phyloP scores from a whole-genome alignment of 75 land plant species.

The Pinus tabuliformis region DNA sequence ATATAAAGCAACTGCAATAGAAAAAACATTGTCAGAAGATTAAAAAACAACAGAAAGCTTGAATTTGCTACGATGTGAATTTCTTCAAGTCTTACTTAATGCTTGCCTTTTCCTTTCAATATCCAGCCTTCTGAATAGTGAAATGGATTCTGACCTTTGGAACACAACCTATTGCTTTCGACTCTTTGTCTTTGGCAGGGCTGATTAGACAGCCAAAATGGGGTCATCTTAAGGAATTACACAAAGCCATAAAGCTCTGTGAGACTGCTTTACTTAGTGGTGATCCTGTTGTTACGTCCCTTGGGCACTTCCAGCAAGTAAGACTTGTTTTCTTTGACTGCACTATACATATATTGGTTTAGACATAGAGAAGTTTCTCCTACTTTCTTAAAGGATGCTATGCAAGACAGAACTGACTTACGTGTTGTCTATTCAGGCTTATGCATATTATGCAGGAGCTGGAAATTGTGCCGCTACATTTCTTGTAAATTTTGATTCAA shows the following conservation, averaged over 20 bases:
- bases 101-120: background rate
- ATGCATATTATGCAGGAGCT: constrained; percentile 43
- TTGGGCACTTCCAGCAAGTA: constrained; percentile 67
- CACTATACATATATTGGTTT: background rate
- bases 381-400: background rate
- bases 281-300: constrained; percentile 30
- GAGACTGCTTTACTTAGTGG: constrained; percentile 54
- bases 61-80: background rate
- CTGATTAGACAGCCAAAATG: constrained; percentile 57
- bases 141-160: background rate
- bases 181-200: constrained; percentile 23
- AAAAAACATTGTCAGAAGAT: background rate
- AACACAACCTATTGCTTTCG: background rate
- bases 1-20: background rate
- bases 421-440: constrained; percentile 30
- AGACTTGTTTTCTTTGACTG: background rate
- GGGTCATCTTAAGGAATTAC: constrained; percentile 45
- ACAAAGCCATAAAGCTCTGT: constrained; percentile 58
- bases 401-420: background rate
- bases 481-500: constrained; percentile 58
- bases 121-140: background rate
- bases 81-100: background rate
- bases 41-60: background rate
- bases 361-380: no score
- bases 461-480: constrained; percentile 82